Base-by-base conservation (phyloP, 2,329 filamentous ascomycete genomes). In the Fusarium clavum region DNA sequence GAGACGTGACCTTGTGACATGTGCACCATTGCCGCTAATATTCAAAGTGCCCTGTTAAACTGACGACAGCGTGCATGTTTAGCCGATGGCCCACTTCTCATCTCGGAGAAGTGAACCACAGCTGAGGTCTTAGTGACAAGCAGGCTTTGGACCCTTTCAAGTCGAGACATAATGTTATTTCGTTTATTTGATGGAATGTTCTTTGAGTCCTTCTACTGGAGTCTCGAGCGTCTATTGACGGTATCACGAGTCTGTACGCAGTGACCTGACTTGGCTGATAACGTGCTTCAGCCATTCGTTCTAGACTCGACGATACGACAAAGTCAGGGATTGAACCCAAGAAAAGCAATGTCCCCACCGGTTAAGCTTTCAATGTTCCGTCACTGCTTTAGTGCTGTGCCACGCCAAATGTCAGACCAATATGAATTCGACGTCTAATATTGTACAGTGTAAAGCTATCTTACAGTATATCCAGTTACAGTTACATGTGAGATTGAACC, bases 341-440 rank as follows among this genome's bases (percentile, higher is more conserved):
- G 20, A 24, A 24, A 41, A 43, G 55, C 34, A 58, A 34, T 16
- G 43, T 51, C 60, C 32, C 62, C 62, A 64, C 72, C 70, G 43
- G 61, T 73, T 69, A 74, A 74, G 70, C 72, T 74, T 73, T 73
- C 53, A 24, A 69, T 57, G 27, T 53, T 60, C 58, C 55, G 61
- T 59, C 54, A 58, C 54, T 61, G 61, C 66, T 67, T 48, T 70
- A 67, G 61, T 44, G 38, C 29, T 43, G 47, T 65, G 41, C 62
- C 64, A 66, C 45, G 32, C 34, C 34, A 47, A 53, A 45, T 29
- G 27, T 34, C 45, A 24, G 30, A 22, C 16, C 27, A 56, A 38
- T 38, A 18, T 38, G 18, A 1, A 12, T 7, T 38, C 34, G 10
- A 38, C 34, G 34, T 38, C 34, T 38, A 47, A 32, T 52, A 27